A percentile compares a stretch with the other conserved stretches of the same genome.
Conservation (phyloP, 352 stramenopile species). For the Aphanomyces euteiches region DNA sequence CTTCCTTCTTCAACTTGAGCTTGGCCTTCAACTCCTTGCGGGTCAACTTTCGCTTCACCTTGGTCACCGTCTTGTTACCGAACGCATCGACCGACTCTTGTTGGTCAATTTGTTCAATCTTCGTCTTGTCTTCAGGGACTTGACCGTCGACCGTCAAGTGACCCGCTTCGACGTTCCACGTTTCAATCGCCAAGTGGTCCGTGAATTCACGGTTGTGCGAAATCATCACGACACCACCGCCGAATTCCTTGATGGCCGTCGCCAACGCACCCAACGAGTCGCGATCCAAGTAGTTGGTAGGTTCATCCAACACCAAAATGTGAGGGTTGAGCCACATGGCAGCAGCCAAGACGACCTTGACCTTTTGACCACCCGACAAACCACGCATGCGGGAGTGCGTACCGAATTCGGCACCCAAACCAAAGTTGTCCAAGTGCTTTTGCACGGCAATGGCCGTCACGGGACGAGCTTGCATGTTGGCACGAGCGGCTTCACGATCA, state of each 20-base stretch:
- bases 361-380: constrained; percentile 97
- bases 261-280: constrained; percentile 96
- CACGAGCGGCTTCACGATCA: constrained; percentile 91
- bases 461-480: constrained; percentile 91
- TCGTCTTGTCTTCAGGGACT: constrained; percentile 81
- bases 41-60: constrained; percentile 88
- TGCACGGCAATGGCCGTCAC: constrained; percentile 94
- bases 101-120: constrained; percentile 88
- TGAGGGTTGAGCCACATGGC: constrained; percentile 96
- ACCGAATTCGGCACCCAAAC: constrained; percentile 93
- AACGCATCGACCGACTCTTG: constrained; percentile 79
- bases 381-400: constrained; percentile 98
- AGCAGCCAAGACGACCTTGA: constrained; percentile 97
- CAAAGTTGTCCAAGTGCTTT: constrained; percentile 96
- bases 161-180: constrained; percentile 91
- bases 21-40: constrained; percentile 88
- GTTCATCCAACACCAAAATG: constrained; percentile 94
- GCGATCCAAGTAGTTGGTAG: constrained; percentile 95
- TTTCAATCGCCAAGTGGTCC: constrained; percentile 90
- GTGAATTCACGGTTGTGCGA: constrained; percentile 97
- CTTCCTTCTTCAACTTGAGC: constrained; percentile 83
- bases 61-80: constrained; percentile 81
- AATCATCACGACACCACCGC: constrained; percentile 97
- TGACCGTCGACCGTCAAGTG: constrained; percentile 83
- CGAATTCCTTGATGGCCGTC: constrained; percentile 94